Base-by-base conservation (phyloP, 1,284 basidiomycete species). In the Melampsora abietis-canadensis region DNA sequence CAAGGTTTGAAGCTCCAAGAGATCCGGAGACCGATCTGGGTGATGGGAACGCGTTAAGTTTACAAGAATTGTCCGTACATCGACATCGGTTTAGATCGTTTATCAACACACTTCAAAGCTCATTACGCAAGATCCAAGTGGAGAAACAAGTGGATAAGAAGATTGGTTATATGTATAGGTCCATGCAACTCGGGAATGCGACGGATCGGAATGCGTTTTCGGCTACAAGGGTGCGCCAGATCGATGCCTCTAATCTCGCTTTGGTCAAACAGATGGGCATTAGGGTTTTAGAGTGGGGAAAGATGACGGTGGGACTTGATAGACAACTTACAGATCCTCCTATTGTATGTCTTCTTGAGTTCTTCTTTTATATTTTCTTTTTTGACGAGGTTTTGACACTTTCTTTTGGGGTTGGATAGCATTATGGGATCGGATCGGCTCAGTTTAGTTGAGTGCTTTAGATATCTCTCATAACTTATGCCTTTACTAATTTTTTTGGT, bases 221-320 rank as follows among this genome's bases (percentile, higher is more conserved):
- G 2, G 47, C 69, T 12, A 48, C 54, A 72, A n/a, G 69, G 7
- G 51, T 65, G 37, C 31, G 40, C 30, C 69, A 72, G 51, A 31
- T 72, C 21, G 69, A 72, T 30, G 27, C 63, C 40, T 72, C 69
- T 30, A 72, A 72, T 59, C 46, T 47, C 24, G 8, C 57, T 7
- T 61, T 72, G 17, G 14, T 65, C 0, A 64, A 64, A 59, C 62
- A 72, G 57, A 57, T 64, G 21, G 19, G 59, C 7, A 72, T 72
- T 51, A 34, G 54, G 17, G 51, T 72, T n/a, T 21, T 72, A 21
- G 69, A 72, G 44, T 72, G 69, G 69, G 69, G 69, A 8, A 72
- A 72, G 65, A 72, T 72, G 69, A 72, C 69, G 2, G 37, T 72
- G n/a, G 69, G 69, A 12, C 57, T 72, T 30, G 62, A 72, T 72